Percentiles rank a stretch among this genome's conserved stretches.
Conservation (phyloP, 495 filamentous ascomycete genomes). For the Hypoxylon rickii region DNA sequence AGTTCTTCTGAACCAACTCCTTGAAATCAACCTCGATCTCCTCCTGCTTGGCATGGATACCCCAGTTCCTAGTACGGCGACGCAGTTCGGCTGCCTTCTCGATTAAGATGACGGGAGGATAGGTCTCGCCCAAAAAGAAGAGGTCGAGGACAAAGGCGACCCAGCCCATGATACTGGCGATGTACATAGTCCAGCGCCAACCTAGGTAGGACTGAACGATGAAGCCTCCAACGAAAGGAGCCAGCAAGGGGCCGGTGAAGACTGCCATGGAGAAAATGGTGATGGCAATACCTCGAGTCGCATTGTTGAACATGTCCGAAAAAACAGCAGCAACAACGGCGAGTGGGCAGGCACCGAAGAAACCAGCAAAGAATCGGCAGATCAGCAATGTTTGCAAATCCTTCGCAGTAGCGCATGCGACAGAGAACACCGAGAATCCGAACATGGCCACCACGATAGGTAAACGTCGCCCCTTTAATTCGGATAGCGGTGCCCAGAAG, state of each 20-base stretch:
- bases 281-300: slow-evolving; percentile 76
- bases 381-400: slow-evolving; percentile 83
- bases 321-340: slow-evolving; percentile 87
- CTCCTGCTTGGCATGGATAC: slow-evolving; percentile 91
- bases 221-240: slow-evolving; percentile 85
- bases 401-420: slow-evolving; percentile 73
- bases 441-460: slow-evolving; percentile 76
- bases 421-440: slow-evolving; percentile 76
- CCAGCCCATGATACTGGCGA: slow-evolving; percentile 75
- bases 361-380: slow-evolving; percentile 82
- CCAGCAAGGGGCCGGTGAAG: slow-evolving; percentile 79
- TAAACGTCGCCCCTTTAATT: slow-evolving; percentile 74
- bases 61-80: slow-evolving; percentile 85
- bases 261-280: slow-evolving; percentile 84
- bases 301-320: slow-evolving; percentile 85
- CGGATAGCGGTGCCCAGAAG: slow-evolving; percentile 74
- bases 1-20: slow-evolving; percentile 82
- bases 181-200: slow-evolving; percentile 88
- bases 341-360: slow-evolving; percentile 75
- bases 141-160: slow-evolving; percentile 70
- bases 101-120: slow-evolving; percentile 79
- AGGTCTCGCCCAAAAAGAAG: slow-evolving; percentile 79
- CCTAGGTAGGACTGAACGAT: slow-evolving; percentile 70
- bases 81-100: slow-evolving; percentile 78
- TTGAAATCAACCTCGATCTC: slow-evolving; percentile 85